phyloP scores from a whole-genome alignment of 2,329 filamentous ascomycete genomes.

The Lecanicillium sp. region DNA sequence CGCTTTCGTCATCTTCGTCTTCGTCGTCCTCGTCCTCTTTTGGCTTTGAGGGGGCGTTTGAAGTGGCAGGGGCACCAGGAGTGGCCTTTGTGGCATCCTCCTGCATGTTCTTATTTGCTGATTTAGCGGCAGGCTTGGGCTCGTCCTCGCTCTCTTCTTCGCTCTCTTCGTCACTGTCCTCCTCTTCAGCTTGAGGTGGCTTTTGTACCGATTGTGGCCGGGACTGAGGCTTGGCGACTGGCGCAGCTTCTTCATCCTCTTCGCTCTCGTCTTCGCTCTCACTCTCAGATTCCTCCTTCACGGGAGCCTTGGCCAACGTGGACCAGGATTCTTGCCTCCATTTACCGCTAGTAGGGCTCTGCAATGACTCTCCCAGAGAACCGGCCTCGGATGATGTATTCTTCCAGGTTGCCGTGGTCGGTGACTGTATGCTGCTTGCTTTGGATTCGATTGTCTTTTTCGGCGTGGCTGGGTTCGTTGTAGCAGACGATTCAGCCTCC shows the following conservation, averaged over 20 bases:
- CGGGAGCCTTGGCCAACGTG: neutral
- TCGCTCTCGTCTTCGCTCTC: constrained; percentile 10
- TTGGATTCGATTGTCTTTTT: constrained; percentile 6
- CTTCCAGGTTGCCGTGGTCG: constrained; percentile 32
- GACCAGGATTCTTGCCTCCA: neutral
- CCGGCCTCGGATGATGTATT: constrained; percentile 12
- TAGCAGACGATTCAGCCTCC: neutral
- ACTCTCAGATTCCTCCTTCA: constrained; percentile 9
- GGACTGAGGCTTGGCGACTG: constrained; percentile 1
- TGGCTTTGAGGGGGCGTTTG: constrained; percentile 18
- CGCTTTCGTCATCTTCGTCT: constrained; percentile 14
- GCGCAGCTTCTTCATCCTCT: constrained; percentile 5
- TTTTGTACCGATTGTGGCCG: neutral
- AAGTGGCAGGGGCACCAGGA: no score
- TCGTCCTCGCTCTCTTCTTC: constrained; percentile 14
- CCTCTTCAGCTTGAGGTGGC: constrained; percentile 6
- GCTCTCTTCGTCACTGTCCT: constrained; percentile 5
- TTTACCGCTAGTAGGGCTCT: constrained; percentile 10
- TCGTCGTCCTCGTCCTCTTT: constrained; percentile 18
- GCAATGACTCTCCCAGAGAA: constrained; percentile 12
- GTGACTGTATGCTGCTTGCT: constrained; percentile 30
- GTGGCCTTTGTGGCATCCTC: no score
- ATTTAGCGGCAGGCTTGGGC: constrained; percentile 20
- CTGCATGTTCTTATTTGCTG: no score
- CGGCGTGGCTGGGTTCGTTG: neutral